These are phyloP conservation scores for Nicotiana otophora DNA, from an alignment of 257 asterid species.

Conservation along the genomic window DNA sequence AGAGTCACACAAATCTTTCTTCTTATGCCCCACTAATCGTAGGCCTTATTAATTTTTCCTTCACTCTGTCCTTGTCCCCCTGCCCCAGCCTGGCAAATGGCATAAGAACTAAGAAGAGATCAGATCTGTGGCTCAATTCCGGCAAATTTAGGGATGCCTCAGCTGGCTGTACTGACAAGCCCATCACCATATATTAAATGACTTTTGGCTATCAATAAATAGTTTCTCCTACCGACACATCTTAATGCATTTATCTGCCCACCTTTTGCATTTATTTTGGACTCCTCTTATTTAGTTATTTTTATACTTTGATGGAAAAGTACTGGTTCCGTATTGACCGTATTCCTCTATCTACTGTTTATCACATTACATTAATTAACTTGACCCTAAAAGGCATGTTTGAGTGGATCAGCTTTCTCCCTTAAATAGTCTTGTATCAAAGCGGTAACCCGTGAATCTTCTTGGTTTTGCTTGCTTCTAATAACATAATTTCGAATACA, in stretches of 20 bases:
- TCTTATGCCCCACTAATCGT: background rate
- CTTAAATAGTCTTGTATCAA: no score
- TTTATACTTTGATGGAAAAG: background rate
- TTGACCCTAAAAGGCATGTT: background rate
- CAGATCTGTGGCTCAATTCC: conserved; percentile 12
- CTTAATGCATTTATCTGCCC: conserved; percentile 23
- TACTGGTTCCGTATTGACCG: conserved; percentile 48
- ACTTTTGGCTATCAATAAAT: background rate
- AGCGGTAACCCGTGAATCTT: background rate
- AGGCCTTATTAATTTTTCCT: background rate
- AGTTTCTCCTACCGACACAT: conserved; percentile 31
- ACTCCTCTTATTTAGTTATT: background rate
- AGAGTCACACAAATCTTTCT: background rate
- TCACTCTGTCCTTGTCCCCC: background rate
- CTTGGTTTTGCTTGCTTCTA: background rate
- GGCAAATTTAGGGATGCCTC: conserved; percentile 18
- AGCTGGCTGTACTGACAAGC: conserved; percentile 19
- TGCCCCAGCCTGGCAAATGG: conserved; percentile 23
- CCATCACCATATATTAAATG: conserved; percentile 28
- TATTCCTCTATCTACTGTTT: conserved; percentile 10
- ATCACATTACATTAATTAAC: background rate
- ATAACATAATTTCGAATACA: background rate
- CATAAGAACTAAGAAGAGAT: conserved; percentile 1
- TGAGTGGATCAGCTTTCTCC: conserved; percentile 3
- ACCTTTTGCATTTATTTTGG: conserved; percentile 38